phyloP scores from a whole-genome alignment of 2,329 filamentous ascomycete genomes.

The Talaromyces rugulosus region DNA sequence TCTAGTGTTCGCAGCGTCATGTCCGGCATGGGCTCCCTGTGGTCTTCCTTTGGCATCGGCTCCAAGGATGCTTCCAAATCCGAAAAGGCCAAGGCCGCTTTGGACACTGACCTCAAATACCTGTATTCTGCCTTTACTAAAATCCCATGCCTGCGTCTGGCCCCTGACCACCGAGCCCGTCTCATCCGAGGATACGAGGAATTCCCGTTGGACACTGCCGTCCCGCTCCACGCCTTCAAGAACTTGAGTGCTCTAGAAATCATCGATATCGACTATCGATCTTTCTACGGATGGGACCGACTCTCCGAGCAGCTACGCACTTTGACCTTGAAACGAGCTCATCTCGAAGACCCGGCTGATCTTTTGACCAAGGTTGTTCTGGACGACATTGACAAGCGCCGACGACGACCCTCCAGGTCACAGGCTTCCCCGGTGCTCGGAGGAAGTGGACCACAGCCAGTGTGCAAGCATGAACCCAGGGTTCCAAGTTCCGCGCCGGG shows the following conservation, averaged over 20 bases:
- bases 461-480: slow-evolving; percentile 62
- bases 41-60: slow-evolving; percentile 81
- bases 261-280: slow-evolving; percentile 90
- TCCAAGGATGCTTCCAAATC: slow-evolving; percentile 76
- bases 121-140: slow-evolving; percentile 98
- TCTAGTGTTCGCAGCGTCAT: slow-evolving; percentile 96
- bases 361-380: slow-evolving; percentile 88
- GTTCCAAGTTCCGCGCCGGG: slow-evolving; percentile 66
- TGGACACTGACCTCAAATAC: slow-evolving; percentile 87
- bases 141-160: slow-evolving; percentile 83
- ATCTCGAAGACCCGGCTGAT: slow-evolving; percentile 84
- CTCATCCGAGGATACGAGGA: slow-evolving; percentile 93
- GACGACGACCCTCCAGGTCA: slow-evolving; percentile 80
- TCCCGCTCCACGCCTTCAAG: slow-evolving; percentile 95
- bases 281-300: slow-evolving; percentile 96
- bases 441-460: slow-evolving; percentile 59
- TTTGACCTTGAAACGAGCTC: slow-evolving; percentile 80
- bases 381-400: slow-evolving; percentile 91
- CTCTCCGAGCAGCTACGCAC: slow-evolving; percentile 88
- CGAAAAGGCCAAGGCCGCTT: slow-evolving; percentile 81
- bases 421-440: slow-evolving; percentile 74
- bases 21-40: slow-evolving; percentile 91
- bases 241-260: slow-evolving; percentile 92
- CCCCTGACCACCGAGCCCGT: slow-evolving; percentile 87
- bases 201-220: slow-evolving; percentile 95